phyloP scores from a whole-genome alignment of 2,329 filamentous ascomycete species.

The Chrysoporthe puriensis region DNA sequence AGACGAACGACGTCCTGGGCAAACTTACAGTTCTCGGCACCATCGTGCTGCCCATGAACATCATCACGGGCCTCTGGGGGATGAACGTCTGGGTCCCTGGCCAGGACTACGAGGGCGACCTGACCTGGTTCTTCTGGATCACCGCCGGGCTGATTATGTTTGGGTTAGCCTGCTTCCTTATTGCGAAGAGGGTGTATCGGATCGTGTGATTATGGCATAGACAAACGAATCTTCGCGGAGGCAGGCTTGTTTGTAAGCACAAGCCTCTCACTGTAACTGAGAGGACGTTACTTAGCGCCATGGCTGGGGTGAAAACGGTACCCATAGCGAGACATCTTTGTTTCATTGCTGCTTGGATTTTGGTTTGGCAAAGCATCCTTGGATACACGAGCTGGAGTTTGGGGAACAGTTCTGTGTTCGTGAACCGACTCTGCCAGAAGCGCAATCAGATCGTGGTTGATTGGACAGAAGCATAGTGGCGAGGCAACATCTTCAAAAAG shows the following conservation, averaged over 20 bases:
- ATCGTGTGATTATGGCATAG: slow-evolving; percentile 55
- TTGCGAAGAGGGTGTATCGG: slow-evolving; percentile 82
- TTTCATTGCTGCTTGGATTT: background rate
- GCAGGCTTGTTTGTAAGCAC: background rate
- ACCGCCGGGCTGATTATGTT: slow-evolving; percentile 79
- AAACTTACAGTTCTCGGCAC: slow-evolving; percentile 95
- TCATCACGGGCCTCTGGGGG: slow-evolving; percentile 97
- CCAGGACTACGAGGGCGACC: slow-evolving; percentile 76
- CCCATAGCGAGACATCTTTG: background rate
- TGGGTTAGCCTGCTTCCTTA: slow-evolving; percentile 76
- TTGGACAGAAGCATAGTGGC: background rate
- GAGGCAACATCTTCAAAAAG: background rate
- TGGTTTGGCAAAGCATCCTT: background rate
- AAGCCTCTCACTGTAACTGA: background rate
- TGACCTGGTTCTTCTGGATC: slow-evolving; percentile 75
- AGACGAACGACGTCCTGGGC: slow-evolving; percentile 91
- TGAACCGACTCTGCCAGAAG: background rate
- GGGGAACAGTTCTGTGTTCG: background rate
- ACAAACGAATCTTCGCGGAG: background rate
- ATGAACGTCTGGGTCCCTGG: slow-evolving; percentile 98
- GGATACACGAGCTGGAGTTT: background rate
- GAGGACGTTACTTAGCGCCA: background rate
- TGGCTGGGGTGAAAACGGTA: slow-evolving; percentile 7
- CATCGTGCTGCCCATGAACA: slow-evolving; percentile 98
- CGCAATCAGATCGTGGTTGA: background rate